Evolutionary conservation across 2,329 filamentous ascomycete species (phyloP).

Genomic region (Ophiostoma triangulosporum): DNA sequence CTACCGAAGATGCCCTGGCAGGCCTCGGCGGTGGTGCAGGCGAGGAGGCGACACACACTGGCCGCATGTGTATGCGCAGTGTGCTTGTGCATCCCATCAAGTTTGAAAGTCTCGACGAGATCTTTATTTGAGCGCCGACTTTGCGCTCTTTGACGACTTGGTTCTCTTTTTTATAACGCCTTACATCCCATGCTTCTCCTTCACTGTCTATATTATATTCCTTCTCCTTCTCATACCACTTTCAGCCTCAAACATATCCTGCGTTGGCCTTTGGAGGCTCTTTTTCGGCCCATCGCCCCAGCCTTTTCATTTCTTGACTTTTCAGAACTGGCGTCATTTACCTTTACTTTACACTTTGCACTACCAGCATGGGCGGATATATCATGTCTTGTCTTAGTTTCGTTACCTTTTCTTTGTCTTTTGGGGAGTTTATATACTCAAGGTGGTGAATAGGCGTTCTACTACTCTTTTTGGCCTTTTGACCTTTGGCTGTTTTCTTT

Average conservation of each 20-base stretch:
- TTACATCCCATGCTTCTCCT: constrained; percentile 12
- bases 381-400: constrained; percentile 3
- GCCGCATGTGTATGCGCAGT: constrained; percentile 64
- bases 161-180: constrained; percentile 18
- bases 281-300: not conserved
- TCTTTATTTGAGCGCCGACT: not conserved
- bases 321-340: constrained; percentile 1
- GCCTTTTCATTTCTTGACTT: not conserved
- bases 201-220: not conserved
- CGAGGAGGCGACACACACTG: constrained; percentile 37
- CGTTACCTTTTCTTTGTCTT: constrained; percentile 1
- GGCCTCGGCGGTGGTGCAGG: constrained; percentile 28
- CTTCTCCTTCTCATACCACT: no score
- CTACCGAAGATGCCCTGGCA: constrained; percentile 24
- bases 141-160: constrained; percentile 13
- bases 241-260: no score
- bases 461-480: not conserved
- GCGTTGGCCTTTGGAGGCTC: not conserved
- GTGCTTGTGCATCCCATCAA: constrained; percentile 78
- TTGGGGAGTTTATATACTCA: not conserved
- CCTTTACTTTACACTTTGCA: constrained; percentile 1
- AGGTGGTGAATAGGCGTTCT: constrained; percentile 4
- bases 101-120: constrained; percentile 31
- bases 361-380: constrained; percentile 4
- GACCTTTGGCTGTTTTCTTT: not conserved